Evolutionary conservation across 2,329 filamentous ascomycete species (phyloP), one percentile per base, ranked within the genome.

Genomic region (Didymella exigua): DNA sequence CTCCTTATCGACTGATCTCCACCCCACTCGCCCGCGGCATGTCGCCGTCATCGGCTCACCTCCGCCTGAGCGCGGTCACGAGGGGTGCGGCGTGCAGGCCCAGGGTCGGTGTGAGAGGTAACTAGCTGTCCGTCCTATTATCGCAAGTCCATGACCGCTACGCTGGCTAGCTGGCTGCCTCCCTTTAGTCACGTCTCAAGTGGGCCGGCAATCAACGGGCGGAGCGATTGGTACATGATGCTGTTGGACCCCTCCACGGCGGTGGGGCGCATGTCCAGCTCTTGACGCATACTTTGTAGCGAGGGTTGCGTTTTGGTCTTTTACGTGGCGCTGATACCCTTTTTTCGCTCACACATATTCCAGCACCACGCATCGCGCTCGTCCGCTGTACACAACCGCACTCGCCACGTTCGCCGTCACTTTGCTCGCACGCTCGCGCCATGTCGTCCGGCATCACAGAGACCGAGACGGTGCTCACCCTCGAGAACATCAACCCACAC

Each of bases 401-500:
- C 36, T n/a, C 10, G 34, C 26, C 21, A 18, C 45, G 13, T 26
- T 43, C 48, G 18, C 14, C 33, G 11, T 16, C n/a, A 7, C 58
- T 36, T 18, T 18, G 33, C 33, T 36, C 33, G 33, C 33, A 60
- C 65, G 76, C 69, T 63, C 78, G 83, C 64, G 77, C 70, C 65
- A 79, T 84, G 77, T 76, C 79, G 43, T 76, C 79, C 29, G 56
- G 63, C 45, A 51, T 55, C 40, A 63, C 67, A 45, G 49, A 59
- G 29, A 60, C 65, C 31, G 63, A 60, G 56, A 67, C 63, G 43
- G 79, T 81, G 55, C 82, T 99, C 66, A 89, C 83, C 68, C 81
- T 90, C 70, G 83, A 91, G 77, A 96, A 95, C 81, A 96, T 99
- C 82, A 99, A 98, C 81, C 90, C 86, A 44, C 85, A 95, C 75